phyloP scores from a whole-genome alignment of 805 yeast species.

The Starmerella gropengiesseri region DNA sequence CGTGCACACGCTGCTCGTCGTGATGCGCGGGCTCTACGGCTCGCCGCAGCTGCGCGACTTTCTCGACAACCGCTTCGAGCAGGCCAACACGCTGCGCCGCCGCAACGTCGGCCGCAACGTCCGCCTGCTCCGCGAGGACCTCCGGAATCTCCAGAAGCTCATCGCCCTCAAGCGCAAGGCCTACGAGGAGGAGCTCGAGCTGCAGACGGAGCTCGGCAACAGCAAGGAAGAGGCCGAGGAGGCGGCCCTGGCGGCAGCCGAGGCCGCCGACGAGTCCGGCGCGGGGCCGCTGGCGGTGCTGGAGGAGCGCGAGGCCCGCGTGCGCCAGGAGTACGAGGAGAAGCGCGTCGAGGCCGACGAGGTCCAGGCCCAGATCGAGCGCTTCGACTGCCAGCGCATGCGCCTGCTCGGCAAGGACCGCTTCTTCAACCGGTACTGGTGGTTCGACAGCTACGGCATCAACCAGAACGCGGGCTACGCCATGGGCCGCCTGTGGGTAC shows the following conservation, averaged over 20 bases:
- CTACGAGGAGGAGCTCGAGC: slow-evolving; percentile 9
- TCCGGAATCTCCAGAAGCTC: slow-evolving; percentile 23
- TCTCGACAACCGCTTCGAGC: slow-evolving; percentile 60
- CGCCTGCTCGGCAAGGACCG: slow-evolving; percentile 72
- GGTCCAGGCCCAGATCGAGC: slow-evolving; percentile 45
- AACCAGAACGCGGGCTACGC: slow-evolving; percentile 34
- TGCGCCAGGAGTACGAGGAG: slow-evolving; percentile 33
- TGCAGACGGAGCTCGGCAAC: slow-evolving; percentile 1
- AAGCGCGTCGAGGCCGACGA: slow-evolving; percentile 40
- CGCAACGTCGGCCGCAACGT: slow-evolving; percentile 52
- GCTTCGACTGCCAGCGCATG: slow-evolving; percentile 60
- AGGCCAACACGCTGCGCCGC: slow-evolving; percentile 49
- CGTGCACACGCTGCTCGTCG: slow-evolving; percentile 46
- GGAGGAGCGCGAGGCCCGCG: slow-evolving; percentile 29
- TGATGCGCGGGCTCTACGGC: slow-evolving; percentile 51
- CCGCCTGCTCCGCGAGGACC: slow-evolving; percentile 42
- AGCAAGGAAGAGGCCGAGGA: slow-evolving; percentile 14
- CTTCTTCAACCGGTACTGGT: slow-evolving; percentile 81
- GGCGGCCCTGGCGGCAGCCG: slow-evolving; percentile 7
- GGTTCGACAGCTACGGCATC: slow-evolving; percentile 82
- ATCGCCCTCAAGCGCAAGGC: not conserved
- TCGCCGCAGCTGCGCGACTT: slow-evolving; percentile 49
- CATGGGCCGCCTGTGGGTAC: slow-evolving; percentile 82
- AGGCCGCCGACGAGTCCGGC: not conserved
- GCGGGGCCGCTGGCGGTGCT: slow-evolving; percentile 15